Evolutionary conservation across 345 rosid genomes (phyloP), one percentile per base, ranked within the genome.

Genomic region (Turnera subulata): DNA sequence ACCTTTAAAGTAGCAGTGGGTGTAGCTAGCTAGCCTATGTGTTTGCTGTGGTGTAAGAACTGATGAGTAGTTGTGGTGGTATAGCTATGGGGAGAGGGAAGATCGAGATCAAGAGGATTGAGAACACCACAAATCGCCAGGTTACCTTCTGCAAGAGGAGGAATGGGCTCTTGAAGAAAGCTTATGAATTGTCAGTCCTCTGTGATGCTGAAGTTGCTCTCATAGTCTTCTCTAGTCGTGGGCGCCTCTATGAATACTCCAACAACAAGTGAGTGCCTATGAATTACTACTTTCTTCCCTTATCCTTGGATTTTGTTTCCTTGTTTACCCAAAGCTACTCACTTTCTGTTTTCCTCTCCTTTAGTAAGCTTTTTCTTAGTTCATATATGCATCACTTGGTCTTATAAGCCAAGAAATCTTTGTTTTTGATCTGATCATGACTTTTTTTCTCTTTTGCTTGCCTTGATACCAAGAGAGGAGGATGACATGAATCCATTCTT

Each of bases 131-230:
- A 1, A 91, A 82, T 61, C 84, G 97, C 10, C 97, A 91, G 64
- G 97, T 91, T 40, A 91, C 97, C 8, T 91, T 91, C 68, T 91
- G 97, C 83, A 91, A 91, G 84, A 78, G 96, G 53, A 88, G 97
- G 68, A 91, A 87, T 70, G 97, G 97, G 17, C 79, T 90, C 50
- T 45, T 90, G 65, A 90, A 90, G 81, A 90, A 90, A 76, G 96
- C 97, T 45, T 90, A 90, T 60, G 97, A 90, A 56, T 73, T 90
- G 1, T 85, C 97, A 0, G 87, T 90, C 9, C 91, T 90, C 5
- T 90, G 97, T 19, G 97, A 90, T 64, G 97, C 97, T 17, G 97
- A 90, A 65, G 91, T 90, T 2, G 96, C 96, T 6, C 96, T 91
- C 59, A 78, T 91, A 22, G 97, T 91, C 84, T 91, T 88, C 89